Evolutionary conservation across 805 yeast species (phyloP).

Genomic region (Monosporozyma yasuniensis): DNA sequence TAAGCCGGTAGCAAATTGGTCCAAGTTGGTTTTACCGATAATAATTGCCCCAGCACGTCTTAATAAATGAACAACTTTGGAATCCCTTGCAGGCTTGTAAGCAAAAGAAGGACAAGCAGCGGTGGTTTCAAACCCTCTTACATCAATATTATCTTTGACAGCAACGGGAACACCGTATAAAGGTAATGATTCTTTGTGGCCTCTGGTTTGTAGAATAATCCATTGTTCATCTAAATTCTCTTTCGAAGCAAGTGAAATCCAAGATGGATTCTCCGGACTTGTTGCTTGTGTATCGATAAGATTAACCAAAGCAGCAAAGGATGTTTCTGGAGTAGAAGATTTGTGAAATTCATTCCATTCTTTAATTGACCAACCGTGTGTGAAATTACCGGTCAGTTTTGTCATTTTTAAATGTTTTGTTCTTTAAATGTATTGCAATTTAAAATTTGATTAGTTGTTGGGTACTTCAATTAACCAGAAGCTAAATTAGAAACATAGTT

Average conservation of each 20-base stretch:
- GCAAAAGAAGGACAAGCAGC: slow-evolving; percentile 90
- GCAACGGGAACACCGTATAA: slow-evolving; percentile 94
- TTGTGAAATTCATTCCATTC: slow-evolving; percentile 72
- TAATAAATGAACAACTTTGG: slow-evolving; percentile 65
- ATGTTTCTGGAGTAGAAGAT: slow-evolving; percentile 50
- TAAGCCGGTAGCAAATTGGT: slow-evolving; percentile 95
- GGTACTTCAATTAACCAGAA: too few relatives aligned
- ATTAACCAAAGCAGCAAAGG: slow-evolving; percentile 40
- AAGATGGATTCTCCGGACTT: slow-evolving; percentile 66
- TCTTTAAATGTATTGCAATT: too few relatives aligned
- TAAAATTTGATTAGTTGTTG: too few relatives aligned
- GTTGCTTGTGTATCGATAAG: slow-evolving; percentile 40
- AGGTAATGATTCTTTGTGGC: slow-evolving; percentile 46
- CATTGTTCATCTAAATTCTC: slow-evolving; percentile 70
- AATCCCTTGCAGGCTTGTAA: slow-evolving; percentile 60
- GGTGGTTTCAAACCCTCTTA: slow-evolving; percentile 69
- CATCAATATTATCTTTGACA: slow-evolving; percentile 91
- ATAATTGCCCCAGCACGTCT: slow-evolving; percentile 88
- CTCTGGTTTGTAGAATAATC: slow-evolving; percentile 57
- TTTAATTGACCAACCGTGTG: slow-evolving; percentile 67
- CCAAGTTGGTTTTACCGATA: slow-evolving; percentile 89
- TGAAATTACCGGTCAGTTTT: slow-evolving; percentile 3
- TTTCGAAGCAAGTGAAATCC: slow-evolving; percentile 71
- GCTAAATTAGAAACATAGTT: too few relatives aligned
- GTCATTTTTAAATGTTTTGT: slow-evolving; percentile 3